phyloP scores from a whole-genome alignment of 257 asterid species.

The Scutellaria minor region DNA sequence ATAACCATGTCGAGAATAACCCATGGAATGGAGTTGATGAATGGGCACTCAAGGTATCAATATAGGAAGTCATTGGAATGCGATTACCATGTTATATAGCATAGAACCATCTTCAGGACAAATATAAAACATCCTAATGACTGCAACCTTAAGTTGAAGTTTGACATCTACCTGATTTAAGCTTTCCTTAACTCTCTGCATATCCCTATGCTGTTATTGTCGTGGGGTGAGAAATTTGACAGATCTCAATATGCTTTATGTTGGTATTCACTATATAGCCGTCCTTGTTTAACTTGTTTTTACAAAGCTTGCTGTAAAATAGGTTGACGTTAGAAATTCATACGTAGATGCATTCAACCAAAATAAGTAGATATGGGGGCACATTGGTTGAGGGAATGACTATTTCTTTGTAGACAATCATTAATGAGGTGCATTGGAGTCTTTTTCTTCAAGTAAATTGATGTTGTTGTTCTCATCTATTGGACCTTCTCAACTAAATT shows the following conservation, averaged over 20 bases:
- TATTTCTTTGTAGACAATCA: no score
- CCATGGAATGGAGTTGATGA: slow-evolving; percentile 87
- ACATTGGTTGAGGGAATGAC: no score
- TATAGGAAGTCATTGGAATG: slow-evolving; percentile 17
- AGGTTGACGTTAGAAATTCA: no score
- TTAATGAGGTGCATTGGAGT: no score
- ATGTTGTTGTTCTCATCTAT: background rate
- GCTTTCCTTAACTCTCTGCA: background rate
- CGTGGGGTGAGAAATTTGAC: no score
- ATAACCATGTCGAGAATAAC: slow-evolving; percentile 68
- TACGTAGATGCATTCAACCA: no score
- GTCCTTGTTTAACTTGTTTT: no score
- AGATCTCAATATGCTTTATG: no score
- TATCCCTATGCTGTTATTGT: background rate
- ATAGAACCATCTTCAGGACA: background rate
- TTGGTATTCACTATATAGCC: no score
- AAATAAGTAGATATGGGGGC: no score
- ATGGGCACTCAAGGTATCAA: slow-evolving; percentile 87
- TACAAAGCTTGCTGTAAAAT: no score
- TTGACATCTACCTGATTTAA: background rate
- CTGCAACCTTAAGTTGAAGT: background rate
- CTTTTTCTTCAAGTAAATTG: slow-evolving; percentile 1
- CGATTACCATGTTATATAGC: slow-evolving; percentile 11
- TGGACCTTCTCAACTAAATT: background rate
- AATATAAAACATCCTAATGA: background rate